Evolutionary conservation across 768 basidiomycete genomes (phyloP).

Genomic region (Rhizopogon roseolus): DNA sequence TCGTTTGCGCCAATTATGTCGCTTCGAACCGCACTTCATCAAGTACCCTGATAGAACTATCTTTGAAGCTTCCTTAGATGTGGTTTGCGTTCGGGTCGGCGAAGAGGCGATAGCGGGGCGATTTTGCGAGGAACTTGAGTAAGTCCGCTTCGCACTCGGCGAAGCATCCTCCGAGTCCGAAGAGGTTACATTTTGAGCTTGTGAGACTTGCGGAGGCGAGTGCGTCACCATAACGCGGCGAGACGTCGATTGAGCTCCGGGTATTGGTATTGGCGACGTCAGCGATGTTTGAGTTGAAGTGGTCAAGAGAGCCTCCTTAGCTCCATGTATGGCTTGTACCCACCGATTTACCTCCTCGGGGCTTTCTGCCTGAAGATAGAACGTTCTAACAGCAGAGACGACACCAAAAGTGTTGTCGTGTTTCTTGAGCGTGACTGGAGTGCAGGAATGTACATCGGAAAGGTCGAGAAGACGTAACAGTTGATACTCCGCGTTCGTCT

Average conservation of each 20-base stretch:
- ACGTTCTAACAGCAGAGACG: slow-evolving; percentile 86
- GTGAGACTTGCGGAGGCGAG: slow-evolving; percentile 42
- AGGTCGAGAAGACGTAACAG: slow-evolving; percentile 86
- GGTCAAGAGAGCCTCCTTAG: slow-evolving; percentile 58
- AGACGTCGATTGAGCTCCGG: slow-evolving; percentile 28
- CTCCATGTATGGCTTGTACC: slow-evolving; percentile 79
- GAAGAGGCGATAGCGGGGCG: slow-evolving; percentile 36
- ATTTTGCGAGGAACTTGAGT: slow-evolving; percentile 42
- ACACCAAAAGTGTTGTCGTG: slow-evolving; percentile 88
- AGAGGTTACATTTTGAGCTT: slow-evolving; percentile 54
- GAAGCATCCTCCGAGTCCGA: slow-evolving; percentile 77
- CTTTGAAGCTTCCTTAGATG: slow-evolving; percentile 61
- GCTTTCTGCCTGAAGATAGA: slow-evolving; percentile 80
- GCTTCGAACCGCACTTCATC: slow-evolving; percentile 93
- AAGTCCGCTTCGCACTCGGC: slow-evolving; percentile 37
- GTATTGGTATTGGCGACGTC: slow-evolving; percentile 46
- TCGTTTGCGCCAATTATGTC: slow-evolving; percentile 93
- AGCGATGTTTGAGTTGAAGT: slow-evolving; percentile 56
- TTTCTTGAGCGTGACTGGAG: slow-evolving; percentile 81
- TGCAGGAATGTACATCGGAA: slow-evolving; percentile 85
- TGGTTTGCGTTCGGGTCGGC: slow-evolving; percentile 35
- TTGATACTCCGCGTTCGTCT: slow-evolving; percentile 91
- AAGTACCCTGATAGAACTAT: slow-evolving; percentile 85
- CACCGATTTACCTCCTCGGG: slow-evolving; percentile 74
- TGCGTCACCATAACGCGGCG: slow-evolving; percentile 34